Conservation (phyloP, 2,329 filamentous ascomycete species). For the Dothiorella sarmentorum region DNA sequence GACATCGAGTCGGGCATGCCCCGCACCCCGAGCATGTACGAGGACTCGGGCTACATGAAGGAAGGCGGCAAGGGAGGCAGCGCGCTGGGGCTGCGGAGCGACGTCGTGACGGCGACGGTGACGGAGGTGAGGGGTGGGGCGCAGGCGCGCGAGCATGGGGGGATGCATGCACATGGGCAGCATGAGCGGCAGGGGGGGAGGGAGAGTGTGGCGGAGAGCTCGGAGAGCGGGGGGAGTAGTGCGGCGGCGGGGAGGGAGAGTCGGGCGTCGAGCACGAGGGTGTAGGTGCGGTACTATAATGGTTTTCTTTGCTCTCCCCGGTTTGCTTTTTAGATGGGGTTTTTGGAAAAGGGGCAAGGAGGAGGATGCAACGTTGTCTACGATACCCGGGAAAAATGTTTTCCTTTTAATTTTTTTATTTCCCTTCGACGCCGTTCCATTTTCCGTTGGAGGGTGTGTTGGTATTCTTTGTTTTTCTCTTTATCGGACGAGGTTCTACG, state of each 20-base stretch:
- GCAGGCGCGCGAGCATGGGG: neutral
- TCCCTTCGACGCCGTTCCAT: no score
- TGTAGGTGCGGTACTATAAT: no score
- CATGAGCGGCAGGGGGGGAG: neutral
- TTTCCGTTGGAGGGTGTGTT: no score
- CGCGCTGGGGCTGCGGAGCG: neutral
- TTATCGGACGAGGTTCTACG: no score
- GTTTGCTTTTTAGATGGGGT: no score
- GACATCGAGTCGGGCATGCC: conserved; percentile 13
- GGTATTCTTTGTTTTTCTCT: no score
- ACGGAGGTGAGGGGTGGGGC: neutral
- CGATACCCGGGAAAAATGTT: no score
- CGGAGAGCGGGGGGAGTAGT: neutral
- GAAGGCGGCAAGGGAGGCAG: neutral
- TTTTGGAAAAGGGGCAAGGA: no score
- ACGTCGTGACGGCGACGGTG: neutral
- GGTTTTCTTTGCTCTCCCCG: no score
- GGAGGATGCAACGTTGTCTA: no score
- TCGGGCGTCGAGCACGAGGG: neutral
- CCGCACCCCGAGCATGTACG: neutral
- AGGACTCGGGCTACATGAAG: neutral
- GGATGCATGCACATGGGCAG: no score
- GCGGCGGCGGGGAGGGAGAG: neutral
- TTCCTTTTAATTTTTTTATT: no score
- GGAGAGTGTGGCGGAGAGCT: neutral